Base-by-base conservation (phyloP, 495 filamentous ascomycete genomes). In the Daldinia grandis region DNA sequence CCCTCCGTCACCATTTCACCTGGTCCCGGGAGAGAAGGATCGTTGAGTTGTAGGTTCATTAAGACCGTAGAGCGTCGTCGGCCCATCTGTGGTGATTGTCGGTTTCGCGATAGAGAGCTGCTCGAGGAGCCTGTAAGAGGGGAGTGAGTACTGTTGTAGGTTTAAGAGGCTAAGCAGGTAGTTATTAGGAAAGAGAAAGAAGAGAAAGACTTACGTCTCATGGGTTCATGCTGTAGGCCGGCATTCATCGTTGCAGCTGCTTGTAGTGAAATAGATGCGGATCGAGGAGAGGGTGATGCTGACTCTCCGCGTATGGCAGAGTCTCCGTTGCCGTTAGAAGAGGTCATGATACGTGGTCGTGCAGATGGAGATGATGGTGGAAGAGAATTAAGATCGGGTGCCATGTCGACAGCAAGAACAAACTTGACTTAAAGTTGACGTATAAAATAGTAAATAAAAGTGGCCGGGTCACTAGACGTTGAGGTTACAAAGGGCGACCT, bases 341-440 rank as follows among this genome's bases (percentile, higher is more conserved):
- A 74, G 40, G 73, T 71, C 66, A 76, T 71, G 63, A 76, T 70
- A 75, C 64, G 76, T 58, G 67, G 79, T 78, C 76, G 77, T 72
- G 64, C 66, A 77, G 54, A 75, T 27, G 54, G 69, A 47, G 73
- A 64, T 17, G 78, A 91, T 14, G 87, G 84, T 56, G 90, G 89
- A 35, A 93, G 86, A 35, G 90, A 92, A 76, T 94, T 93, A 66
- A 93, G 81, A 80, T 93, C 91, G 33, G 91, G 91, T 61, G 85
- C 82, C 87, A 91, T 90, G 58, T 58, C 72, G 68, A 51, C 17
- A 58, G 31, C 54, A 59, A 37, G 19, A 21, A 63, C 14, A 50
- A 61, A 8, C 19, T 24, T 24, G 42, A 10, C 33, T 56, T 38
- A 28, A 53, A 6, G n/a, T 56, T 59, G 47, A 60, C 47, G 54